Conservation (phyloP, 1,284 basidiomycete species). For the Rhodotorula sp. region DNA sequence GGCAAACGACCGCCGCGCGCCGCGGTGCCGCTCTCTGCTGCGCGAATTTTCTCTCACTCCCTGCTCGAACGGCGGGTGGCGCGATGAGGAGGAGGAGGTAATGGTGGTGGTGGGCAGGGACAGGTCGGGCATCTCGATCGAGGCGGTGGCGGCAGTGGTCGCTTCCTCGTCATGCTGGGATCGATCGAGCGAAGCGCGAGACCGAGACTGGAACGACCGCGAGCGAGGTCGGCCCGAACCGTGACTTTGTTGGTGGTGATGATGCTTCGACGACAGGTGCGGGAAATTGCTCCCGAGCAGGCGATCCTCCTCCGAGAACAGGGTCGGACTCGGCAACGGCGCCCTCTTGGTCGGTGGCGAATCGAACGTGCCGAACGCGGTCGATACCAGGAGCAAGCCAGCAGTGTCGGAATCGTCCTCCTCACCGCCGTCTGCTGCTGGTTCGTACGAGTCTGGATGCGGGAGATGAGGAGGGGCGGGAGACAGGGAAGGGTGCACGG, state of each 20-base stretch:
- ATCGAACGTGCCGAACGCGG: background rate
- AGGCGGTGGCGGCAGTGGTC: background rate
- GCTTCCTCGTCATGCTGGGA: background rate
- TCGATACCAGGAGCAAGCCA: background rate
- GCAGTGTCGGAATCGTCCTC: background rate
- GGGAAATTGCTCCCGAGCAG: constrained; percentile 21
- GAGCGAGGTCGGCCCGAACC: constrained; percentile 3
- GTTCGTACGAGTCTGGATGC: too few species aligned
- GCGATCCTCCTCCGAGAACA: constrained; percentile 28
- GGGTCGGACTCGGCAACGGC: constrained; percentile 13
- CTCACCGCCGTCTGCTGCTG: background rate
- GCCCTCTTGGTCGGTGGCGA: background rate
- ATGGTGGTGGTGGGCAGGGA: background rate
- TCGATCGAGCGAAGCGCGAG: background rate
- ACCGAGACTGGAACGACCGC: background rate
- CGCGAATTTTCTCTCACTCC: background rate
- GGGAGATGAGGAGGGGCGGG: background rate
- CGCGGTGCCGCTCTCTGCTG: background rate
- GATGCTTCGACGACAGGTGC: background rate
- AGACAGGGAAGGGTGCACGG: constrained; percentile 15
- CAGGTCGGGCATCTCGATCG: constrained; percentile 4
- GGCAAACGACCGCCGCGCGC: constrained; percentile 1
- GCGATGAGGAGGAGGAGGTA: background rate
- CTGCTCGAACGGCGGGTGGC: background rate
- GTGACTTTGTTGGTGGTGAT: too few species aligned